Evolutionary conservation across 108 stramenopile species (phyloP).

Genomic region (Pseudonitzschia delicatissima): DNA sequence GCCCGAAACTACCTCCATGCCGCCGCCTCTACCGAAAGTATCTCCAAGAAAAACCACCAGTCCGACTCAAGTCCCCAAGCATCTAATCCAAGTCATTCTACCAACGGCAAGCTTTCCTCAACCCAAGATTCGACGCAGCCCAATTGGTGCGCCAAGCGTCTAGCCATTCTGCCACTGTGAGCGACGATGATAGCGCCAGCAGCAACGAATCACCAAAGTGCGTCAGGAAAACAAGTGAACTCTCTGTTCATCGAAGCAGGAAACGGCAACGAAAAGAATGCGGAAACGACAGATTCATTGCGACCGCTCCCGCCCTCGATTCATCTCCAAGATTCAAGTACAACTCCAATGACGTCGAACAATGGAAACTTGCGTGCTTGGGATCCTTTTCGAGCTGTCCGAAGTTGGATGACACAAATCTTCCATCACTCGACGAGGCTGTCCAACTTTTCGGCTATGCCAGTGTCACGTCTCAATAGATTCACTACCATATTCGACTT

Average conservation of each 20-base stretch:
- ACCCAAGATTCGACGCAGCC: background rate
- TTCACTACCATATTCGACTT: no score
- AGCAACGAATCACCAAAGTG: background rate
- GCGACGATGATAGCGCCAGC: conserved; percentile 10
- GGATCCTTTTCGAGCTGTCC: background rate
- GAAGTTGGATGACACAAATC: conserved; percentile 33
- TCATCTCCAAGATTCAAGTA: conserved; percentile 16
- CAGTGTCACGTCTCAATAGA: background rate
- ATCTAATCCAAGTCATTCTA: background rate
- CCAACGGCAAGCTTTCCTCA: background rate
- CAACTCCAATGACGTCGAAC: conserved; percentile 11
- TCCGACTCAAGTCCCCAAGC: background rate
- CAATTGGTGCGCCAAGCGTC: background rate
- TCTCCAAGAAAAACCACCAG: background rate
- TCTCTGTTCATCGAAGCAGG: background rate
- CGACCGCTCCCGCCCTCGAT: background rate
- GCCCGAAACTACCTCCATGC: background rate
- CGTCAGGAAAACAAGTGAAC: background rate
- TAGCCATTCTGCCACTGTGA: background rate
- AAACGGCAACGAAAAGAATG: conserved; percentile 4
- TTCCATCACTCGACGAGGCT: conserved; percentile 70
- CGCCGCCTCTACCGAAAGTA: background rate
- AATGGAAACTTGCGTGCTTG: conserved; percentile 34
- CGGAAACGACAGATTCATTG: conserved; percentile 1
- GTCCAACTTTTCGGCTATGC: conserved; percentile 61